Evolutionary conservation across 345 rosid genomes (phyloP).

Genomic region (Anastatica hierochuntica): DNA sequence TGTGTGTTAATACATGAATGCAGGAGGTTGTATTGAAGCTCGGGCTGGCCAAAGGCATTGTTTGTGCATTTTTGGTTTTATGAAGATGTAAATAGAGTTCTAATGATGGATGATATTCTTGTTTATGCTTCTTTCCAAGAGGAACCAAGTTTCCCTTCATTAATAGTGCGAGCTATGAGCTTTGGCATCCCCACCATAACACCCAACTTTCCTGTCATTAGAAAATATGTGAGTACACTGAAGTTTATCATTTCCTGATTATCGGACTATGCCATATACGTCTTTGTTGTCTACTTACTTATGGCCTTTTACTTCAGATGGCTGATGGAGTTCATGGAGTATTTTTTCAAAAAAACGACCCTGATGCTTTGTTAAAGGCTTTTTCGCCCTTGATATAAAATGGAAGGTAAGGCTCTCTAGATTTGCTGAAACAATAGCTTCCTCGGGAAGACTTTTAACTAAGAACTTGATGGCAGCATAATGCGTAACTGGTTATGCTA

Average conservation of each 20-base stretch:
- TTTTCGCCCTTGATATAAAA: slow-evolving; percentile 65
- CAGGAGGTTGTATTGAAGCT: slow-evolving; percentile 76
- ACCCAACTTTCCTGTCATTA: slow-evolving; percentile 70
- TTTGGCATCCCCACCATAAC: slow-evolving; percentile 62
- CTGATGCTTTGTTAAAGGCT: slow-evolving; percentile 58
- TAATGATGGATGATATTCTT: slow-evolving; percentile 79
- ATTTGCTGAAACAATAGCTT: slow-evolving; percentile 60
- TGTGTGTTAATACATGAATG: slow-evolving; percentile 11
- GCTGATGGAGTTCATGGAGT: slow-evolving; percentile 61
- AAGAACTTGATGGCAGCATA: slow-evolving; percentile 74
- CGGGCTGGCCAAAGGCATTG: slow-evolving; percentile 59
- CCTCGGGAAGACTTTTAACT: slow-evolving; percentile 68
- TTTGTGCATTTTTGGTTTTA: slow-evolving; percentile 65
- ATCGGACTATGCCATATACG: background rate
- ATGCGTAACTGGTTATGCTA: slow-evolving; percentile 65
- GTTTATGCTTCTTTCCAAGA: slow-evolving; percentile 89
- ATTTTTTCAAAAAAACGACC: slow-evolving; percentile 47
- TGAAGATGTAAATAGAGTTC: slow-evolving; percentile 56
- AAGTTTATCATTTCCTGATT: slow-evolving; percentile 11
- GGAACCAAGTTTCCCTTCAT: slow-evolving; percentile 80
- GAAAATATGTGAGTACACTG: slow-evolving; percentile 55
- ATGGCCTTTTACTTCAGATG: slow-evolving; percentile 41
- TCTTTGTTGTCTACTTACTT: slow-evolving; percentile 6
- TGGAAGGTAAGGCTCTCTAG: slow-evolving; percentile 69
- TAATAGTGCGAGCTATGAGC: slow-evolving; percentile 84